phyloP scores from a whole-genome alignment of 352 stramenopile species.

The Thalassiosira mediterranea region DNA sequence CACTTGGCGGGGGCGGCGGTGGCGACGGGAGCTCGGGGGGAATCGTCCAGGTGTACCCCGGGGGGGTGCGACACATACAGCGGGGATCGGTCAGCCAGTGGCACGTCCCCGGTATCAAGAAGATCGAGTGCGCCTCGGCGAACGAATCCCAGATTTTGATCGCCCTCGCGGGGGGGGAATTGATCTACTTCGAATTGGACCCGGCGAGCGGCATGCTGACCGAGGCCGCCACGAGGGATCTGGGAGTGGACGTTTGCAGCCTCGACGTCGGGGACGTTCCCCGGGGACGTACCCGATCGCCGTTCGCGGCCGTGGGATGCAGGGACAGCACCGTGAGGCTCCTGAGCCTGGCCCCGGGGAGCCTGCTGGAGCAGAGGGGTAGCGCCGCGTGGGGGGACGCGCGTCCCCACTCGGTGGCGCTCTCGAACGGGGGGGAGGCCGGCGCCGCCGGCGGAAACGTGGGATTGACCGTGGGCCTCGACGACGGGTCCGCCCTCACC shows the following conservation, averaged over 20 bases:
- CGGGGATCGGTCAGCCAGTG: constrained; percentile 94
- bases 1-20: constrained; percentile 89
- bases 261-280: constrained; percentile 96
- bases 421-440: constrained; percentile 46
- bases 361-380: constrained; percentile 62
- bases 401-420: constrained; percentile 62
- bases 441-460: constrained; percentile 45
- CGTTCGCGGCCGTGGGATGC: constrained; percentile 95
- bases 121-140: constrained; percentile 95
- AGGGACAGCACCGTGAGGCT: constrained; percentile 89
- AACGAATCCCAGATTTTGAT: constrained; percentile 97
- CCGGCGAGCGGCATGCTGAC: constrained; percentile 87
- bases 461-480: constrained; percentile 87
- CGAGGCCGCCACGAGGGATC: constrained; percentile 92
- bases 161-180: constrained; percentile 92
- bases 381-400: constrained; percentile 61
- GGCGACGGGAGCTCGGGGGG: constrained; percentile 66
- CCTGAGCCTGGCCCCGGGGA: constrained; percentile 90
- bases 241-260: constrained; percentile 96
- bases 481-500: constrained; percentile 95
- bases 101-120: constrained; percentile 96
- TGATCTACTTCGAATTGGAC: constrained; percentile 99
- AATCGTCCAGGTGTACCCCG: constrained; percentile 95
- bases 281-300: constrained; percentile 90
- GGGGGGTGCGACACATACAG: constrained; percentile 94